Evolutionary conservation across 345 rosid species (phyloP).

Genomic region (Lepidium sativum): DNA sequence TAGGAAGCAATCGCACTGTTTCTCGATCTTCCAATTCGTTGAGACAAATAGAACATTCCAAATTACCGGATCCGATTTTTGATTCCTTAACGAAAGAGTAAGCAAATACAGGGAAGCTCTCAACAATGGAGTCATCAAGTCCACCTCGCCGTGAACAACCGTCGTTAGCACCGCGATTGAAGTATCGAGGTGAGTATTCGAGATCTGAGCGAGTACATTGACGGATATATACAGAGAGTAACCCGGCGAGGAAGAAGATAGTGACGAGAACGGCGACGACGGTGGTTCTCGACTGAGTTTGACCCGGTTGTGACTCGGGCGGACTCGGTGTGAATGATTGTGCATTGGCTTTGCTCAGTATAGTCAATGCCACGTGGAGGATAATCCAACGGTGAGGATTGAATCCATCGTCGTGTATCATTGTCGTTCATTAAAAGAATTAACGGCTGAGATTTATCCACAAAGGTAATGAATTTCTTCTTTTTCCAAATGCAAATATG

Average conservation of each 20-base stretch:
- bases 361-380: conserved; percentile 13
- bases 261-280: conserved; percentile 18
- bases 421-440: conserved; percentile 8
- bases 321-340: conserved; percentile 14
- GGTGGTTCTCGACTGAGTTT: conserved; percentile 9
- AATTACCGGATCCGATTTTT: conserved; percentile 33
- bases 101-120: conserved; percentile 45
- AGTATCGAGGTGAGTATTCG: background rate
- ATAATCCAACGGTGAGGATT: conserved; percentile 11
- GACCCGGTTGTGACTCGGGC: background rate
- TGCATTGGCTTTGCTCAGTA: background rate
- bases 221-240: conserved; percentile 22
- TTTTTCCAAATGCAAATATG: background rate
- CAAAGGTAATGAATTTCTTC: background rate
- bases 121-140: conserved; percentile 38
- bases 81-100: conserved; percentile 49
- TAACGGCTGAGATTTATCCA: background rate
- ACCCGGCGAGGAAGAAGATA: conserved; percentile 15
- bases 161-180: background rate
- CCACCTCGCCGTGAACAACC: conserved; percentile 28
- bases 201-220: background rate
- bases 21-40: conserved; percentile 40
- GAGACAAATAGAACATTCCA: conserved; percentile 53
- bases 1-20: conserved; percentile 36
- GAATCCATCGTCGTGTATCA: background rate